A percentile compares a stretch with the other conserved stretches of the same genome.
Conservation (phyloP, 257 asterid genomes). For the Solanum microdontum region DNA sequence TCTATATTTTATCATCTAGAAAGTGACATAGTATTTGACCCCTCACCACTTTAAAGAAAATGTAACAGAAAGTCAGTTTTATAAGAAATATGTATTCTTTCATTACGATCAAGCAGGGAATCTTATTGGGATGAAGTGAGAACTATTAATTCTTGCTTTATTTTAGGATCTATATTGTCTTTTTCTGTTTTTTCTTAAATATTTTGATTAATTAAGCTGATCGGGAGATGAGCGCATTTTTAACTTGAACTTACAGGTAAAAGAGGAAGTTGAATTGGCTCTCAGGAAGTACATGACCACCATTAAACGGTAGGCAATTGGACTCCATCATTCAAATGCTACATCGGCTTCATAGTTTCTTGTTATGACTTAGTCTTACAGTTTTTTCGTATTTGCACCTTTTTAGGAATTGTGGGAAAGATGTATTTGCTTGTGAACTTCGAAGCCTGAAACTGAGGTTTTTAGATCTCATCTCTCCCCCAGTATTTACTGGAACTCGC, state of each 20-base stretch:
- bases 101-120: neutral
- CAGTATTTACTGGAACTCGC: slow-evolving; percentile 81
- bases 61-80: neutral
- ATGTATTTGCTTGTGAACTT: slow-evolving; percentile 37
- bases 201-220: neutral
- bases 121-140: neutral
- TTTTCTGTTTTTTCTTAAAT: neutral
- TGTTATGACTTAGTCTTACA: neutral
- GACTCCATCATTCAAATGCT: neutral
- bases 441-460: slow-evolving; percentile 52
- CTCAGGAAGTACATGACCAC: slow-evolving; percentile 47
- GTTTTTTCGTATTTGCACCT: neutral
- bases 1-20: neutral
- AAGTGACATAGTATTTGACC: neutral
- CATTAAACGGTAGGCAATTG: slow-evolving; percentile 40
- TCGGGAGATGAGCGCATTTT: neutral
- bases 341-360: neutral
- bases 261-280: slow-evolving; percentile 92
- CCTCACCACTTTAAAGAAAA: neutral
- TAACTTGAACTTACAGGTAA: slow-evolving; percentile 48
- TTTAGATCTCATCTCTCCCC: slow-evolving; percentile 46
- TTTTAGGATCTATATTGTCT: neutral
- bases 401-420: slow-evolving; percentile 52
- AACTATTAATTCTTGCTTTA: neutral
- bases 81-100: neutral